Evolutionary conservation across 1,284 basidiomycete species (phyloP).

Genomic region (Laetiporus sulphureus): DNA sequence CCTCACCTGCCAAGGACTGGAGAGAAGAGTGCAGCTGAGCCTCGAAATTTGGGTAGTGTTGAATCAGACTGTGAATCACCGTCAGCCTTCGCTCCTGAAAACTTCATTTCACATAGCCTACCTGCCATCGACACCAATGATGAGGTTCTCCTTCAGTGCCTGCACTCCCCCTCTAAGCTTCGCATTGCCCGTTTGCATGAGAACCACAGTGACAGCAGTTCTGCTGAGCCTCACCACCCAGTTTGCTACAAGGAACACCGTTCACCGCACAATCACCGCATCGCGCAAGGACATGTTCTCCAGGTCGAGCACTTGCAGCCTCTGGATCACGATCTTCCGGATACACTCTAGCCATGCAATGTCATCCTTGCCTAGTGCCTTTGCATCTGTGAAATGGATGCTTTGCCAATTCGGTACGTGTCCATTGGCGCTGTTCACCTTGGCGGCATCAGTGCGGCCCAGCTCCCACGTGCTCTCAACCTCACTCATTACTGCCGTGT

Average conservation of each 20-base stretch:
- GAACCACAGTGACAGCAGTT: slow-evolving; percentile 80
- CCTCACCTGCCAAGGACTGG: slow-evolving; percentile 68
- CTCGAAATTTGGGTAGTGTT: slow-evolving; percentile 87
- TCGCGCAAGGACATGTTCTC: slow-evolving; percentile 54
- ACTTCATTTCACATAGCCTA: slow-evolving; percentile 20
- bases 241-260: slow-evolving; percentile 69
- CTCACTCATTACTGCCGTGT: slow-evolving; percentile 88
- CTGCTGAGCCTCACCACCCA: slow-evolving; percentile 84
- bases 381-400: slow-evolving; percentile 22
- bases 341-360: slow-evolving; percentile 40
- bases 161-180: slow-evolving; percentile 38
- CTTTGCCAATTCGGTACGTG: slow-evolving; percentile 13
- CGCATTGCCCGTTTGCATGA: slow-evolving; percentile 72
- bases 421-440: slow-evolving; percentile 13
- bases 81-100: slow-evolving; percentile 3
- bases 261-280: slow-evolving; percentile 80
- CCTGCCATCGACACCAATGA: slow-evolving; percentile 90
- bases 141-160: slow-evolving; percentile 43
- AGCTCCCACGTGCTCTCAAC: slow-evolving; percentile 73
- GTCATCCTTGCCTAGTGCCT: slow-evolving; percentile 18
- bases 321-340: slow-evolving; percentile 51
- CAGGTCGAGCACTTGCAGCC: slow-evolving; percentile 52
- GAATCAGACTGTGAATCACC: slow-evolving; percentile 61
- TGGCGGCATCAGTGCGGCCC: slow-evolving; percentile 19
- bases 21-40: slow-evolving; percentile 69